These are phyloP conservation scores for Boeremia lycopersici DNA, from an alignment of 2,329 filamentous ascomycete species.

Conservation along the genomic window DNA sequence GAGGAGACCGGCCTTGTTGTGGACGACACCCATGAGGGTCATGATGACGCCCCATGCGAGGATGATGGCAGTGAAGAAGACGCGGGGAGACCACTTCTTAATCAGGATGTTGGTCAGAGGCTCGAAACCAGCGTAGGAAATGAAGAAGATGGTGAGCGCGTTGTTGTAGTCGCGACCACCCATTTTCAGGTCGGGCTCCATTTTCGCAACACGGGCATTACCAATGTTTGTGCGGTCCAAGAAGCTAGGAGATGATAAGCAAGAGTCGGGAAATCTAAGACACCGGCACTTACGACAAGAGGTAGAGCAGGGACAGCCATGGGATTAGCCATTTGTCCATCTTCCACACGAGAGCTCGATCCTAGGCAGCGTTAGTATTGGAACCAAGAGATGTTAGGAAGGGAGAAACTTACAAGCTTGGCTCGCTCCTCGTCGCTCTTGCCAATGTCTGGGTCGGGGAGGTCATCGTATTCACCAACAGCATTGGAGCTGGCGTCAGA, in stretches of 20 bases:
- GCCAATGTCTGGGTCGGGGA: conserved; percentile 44
- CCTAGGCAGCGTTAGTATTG: conserved; percentile 32
- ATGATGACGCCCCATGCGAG: conserved; percentile 55
- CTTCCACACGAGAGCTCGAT: conserved; percentile 49
- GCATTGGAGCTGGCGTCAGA: conserved; percentile 30
- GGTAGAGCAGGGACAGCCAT: conserved; percentile 50
- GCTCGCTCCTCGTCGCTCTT: conserved; percentile 44
- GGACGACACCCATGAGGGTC: conserved; percentile 56
- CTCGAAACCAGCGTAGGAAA: conserved; percentile 56
- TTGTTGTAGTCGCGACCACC: conserved; percentile 66
- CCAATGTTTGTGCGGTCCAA: conserved; percentile 47
- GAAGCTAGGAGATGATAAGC: conserved; percentile 24
- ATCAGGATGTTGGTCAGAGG: conserved; percentile 66
- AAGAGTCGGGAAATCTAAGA: neutral
- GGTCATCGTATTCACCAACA: conserved; percentile 39
- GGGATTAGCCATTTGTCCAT: conserved; percentile 51
- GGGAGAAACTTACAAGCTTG: conserved; percentile 33
- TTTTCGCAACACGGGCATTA: conserved; percentile 54
- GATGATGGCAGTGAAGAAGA: conserved; percentile 55
- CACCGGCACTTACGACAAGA: conserved; percentile 36
- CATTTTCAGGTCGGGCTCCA: conserved; percentile 39
- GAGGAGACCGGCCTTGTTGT: conserved; percentile 46
- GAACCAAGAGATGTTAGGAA: neutral
- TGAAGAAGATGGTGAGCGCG: conserved; percentile 70
- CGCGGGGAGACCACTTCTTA: conserved; percentile 62